Evolutionary conservation across 257 asterid genomes (phyloP).

Genomic region (Nicotiana paniculata): DNA sequence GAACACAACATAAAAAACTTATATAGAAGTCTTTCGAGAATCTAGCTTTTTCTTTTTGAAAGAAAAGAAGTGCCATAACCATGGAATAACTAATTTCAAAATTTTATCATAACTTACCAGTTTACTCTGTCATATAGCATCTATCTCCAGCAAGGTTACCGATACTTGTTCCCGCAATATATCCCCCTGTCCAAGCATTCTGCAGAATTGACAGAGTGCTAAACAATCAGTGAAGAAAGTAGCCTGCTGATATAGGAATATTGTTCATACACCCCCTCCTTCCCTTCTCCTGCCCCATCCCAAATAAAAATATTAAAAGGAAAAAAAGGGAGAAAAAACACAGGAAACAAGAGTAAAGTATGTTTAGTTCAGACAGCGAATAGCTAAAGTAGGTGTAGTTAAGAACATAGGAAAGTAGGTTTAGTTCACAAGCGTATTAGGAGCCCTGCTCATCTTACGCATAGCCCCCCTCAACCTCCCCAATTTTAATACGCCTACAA

Average conservation of each 20-base stretch:
- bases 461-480: no score
- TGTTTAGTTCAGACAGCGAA: background rate
- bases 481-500: no score
- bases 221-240: conserved; percentile 6
- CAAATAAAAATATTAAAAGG: background rate
- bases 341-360: background rate
- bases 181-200: conserved; percentile 98
- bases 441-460: background rate
- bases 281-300: background rate
- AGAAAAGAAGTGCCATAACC: background rate
- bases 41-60: background rate
- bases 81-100: background rate
- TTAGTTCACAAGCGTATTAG: background rate
- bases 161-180: conserved; percentile 79
- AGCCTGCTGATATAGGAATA: background rate
- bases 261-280: background rate
- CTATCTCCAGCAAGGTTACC: conserved; percentile 28
- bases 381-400: background rate
- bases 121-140: background rate
- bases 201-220: conserved; percentile 16
- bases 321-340: background rate
- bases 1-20: background rate
- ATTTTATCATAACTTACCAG: background rate
- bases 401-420: background rate
- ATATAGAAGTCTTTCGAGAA: background rate